Base-by-base conservation (phyloP, 2,329 filamentous ascomycete species). In the Phyllosticta paracitricarpa region DNA sequence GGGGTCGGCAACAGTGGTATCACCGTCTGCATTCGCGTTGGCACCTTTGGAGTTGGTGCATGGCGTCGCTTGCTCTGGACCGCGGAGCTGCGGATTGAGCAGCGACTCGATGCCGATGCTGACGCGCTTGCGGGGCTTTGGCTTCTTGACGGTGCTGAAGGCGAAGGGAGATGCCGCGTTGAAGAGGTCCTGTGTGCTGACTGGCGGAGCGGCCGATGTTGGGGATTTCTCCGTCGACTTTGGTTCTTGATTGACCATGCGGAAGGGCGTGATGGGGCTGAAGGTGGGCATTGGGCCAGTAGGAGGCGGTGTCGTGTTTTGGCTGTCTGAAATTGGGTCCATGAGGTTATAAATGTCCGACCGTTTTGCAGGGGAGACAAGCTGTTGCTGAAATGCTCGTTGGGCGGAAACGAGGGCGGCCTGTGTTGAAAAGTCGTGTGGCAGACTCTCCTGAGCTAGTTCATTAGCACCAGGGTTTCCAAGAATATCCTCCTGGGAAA, bases 171-270 rank as follows among this genome's bases (percentile, higher is more conserved):
- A 70, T 58, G 71, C 73, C 64, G 71, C 74, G 26, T 72, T 70
- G 55, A 79, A 72, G 8, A 80, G 66, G 17, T 76, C 75, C 60
- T 80, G 78, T 2, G 78, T 80, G 61, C 74, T 77, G 33, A 76
- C 66, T 9, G 66, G 64, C 59, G 28, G 14, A 22, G 69, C 57
- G 68, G 35, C 8, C 64, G 65, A 54, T 67, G 67, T 58, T 28
- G 56, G n/a, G 19, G 55, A 22, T 51, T 55, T 68, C 66, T 14
- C 65, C 67, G 17, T 67, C 6, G 63, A 19, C 59, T 61, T 51
- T 51, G 62, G 3, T 8, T 55, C 54, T 54, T 65, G 65, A 17
- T 61, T 63, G 54, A 66, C 63, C 19, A 52, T 48, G n/a, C 61
- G 55, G 57, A 65, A 65, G 10, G 64, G 64, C 9, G 63, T 65